Percentiles rank a stretch among this genome's conserved stretches.
Evolutionary conservation across 768 basidiomycete genomes (phyloP).

Genomic region (Amanita rimosa): DNA sequence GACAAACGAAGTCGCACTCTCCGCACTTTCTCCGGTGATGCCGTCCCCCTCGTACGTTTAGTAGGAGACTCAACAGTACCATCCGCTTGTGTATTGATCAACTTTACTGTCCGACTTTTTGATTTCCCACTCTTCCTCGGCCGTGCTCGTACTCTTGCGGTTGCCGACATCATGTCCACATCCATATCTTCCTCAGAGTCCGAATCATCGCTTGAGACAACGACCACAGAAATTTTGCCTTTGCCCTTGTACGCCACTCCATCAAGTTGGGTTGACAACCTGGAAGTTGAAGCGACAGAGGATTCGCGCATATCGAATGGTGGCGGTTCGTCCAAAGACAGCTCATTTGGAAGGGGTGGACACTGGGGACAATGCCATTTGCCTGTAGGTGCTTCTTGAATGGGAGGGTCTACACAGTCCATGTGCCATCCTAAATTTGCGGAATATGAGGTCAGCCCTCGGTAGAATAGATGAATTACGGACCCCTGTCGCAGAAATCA

Average conservation of each 20-base stretch:
- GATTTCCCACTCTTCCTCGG: conserved; percentile 15
- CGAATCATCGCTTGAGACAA: conserved; percentile 8
- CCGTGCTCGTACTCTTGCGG: conserved; percentile 10
- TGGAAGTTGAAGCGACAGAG: conserved; percentile 34
- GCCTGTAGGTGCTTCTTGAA: conserved; percentile 62
- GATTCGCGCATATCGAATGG: conserved; percentile 16
- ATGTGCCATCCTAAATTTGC: conserved; percentile 63
- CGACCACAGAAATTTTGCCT: conserved; percentile 21
- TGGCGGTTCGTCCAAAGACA: conserved; percentile 2
- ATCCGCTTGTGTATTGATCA: conserved; percentile 4
- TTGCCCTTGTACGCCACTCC: conserved; percentile 14
- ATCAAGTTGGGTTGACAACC: conserved; percentile 9
- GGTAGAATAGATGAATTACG: conserved; percentile 8
- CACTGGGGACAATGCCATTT: conserved; percentile 70
- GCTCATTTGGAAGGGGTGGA: conserved; percentile 20
- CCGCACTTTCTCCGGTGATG: conserved; percentile 26
- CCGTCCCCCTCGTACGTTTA: conserved; percentile 38
- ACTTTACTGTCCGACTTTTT: conserved; percentile 14
- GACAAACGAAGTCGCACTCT: conserved; percentile 43
- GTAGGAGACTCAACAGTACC: conserved; percentile 18
- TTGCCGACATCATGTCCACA: conserved; percentile 14
- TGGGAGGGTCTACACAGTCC: conserved; percentile 65
- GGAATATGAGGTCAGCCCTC: conserved; percentile 4
- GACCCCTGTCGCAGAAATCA: conserved; percentile 89
- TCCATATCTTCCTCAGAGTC: conserved; percentile 25